Evolutionary conservation across 345 rosid genomes (phyloP).

Genomic region (Syzygium grande): DNA sequence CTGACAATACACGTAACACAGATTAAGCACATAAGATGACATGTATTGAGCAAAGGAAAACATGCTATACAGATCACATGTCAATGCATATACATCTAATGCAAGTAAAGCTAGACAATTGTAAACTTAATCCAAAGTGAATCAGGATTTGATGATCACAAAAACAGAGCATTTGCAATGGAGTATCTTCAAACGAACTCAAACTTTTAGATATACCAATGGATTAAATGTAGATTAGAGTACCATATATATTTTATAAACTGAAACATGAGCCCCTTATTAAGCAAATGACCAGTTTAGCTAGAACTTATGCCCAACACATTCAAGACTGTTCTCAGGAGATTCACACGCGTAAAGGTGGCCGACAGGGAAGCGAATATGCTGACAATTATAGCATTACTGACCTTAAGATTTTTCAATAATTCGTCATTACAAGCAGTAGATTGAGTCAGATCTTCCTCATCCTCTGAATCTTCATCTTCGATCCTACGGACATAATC

Average conservation of each 20-base stretch:
- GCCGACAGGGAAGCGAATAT: neutral
- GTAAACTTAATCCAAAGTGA: neutral
- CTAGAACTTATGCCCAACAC: neutral
- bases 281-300: neutral
- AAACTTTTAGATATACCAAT: neutral
- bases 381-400: neutral
- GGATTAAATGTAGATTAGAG: neutral
- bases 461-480: neutral
- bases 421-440: neutral
- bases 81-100: neutral
- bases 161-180: neutral
- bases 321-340: neutral
- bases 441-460: neutral
- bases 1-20: neutral
- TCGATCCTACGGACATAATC: slow-evolving; percentile 2
- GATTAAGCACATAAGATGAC: neutral
- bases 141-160: neutral
- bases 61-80: neutral
- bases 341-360: neutral
- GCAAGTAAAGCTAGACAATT: neutral
- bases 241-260: neutral
- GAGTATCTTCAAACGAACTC: neutral
- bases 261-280: neutral
- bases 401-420: neutral
- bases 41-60: neutral